Base-by-base conservation (phyloP, 441 rosid species). In the Pelargonium cotyledonis region DNA sequence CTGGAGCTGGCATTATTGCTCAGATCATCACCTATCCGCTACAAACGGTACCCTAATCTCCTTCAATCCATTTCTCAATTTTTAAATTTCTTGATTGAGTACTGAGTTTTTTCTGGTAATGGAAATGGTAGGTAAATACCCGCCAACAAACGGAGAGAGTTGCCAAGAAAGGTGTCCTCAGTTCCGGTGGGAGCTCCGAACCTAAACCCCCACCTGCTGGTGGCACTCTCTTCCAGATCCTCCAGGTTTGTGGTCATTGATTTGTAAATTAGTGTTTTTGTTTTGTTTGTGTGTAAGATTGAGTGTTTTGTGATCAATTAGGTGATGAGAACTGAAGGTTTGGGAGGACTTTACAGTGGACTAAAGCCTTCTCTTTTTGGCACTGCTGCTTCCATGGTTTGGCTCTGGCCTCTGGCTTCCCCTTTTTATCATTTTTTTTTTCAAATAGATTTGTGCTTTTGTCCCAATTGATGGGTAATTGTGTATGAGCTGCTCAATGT, bases 11-110 rank as follows among this genome's bases (percentile, higher is more conserved):
- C 67, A 84, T 85, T 71, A 82, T 85, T 69, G 92, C 92, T 68
- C 92, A 88, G 69, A 84, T 84, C 63, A 82, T 88, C 81, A 88
- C 88, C 73, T 88, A 88, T 78, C 92, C 92, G 15, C 90, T 84
- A 23, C 92, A 85, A 69, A 79, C 88, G 68, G 92, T 87, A 67
- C 5, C 46, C 14, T 16, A 9, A 14, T 8, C 9, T 35, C 47
- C 38, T 31, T 31, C 38, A 31, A 31, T 31, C 38, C 38, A 31
- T 31, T 4, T 4, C 38, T 38, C 46, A 16, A 4, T 15, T 51
- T 12, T 31, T 51, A 40, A 2, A 40, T 38, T 19, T 57, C 5
- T 65, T 2, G 0, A 5, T 29, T 15, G 0, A 49, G 4, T 47
- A 8, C 11, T 5, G 12, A 41, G 2, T 31, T 14, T 2, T 12